Conservation (phyloP, 2,329 filamentous ascomycete species). For the Sphaceloma murrayae region DNA sequence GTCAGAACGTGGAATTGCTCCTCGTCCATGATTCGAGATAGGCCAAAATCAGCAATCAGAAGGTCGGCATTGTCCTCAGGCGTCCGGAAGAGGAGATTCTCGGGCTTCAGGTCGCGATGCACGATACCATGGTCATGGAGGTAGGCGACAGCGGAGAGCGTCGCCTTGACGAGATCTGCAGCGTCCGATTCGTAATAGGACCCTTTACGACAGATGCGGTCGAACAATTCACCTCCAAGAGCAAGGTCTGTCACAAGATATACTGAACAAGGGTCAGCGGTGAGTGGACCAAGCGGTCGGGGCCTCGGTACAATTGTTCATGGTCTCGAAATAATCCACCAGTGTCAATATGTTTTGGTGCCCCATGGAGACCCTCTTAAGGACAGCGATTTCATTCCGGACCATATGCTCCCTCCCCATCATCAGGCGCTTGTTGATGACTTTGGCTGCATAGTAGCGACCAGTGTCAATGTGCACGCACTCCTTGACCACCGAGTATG, state of each 20-base stretch:
- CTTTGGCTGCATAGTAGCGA: slow-evolving; percentile 95
- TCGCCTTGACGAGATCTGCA: slow-evolving; percentile 86
- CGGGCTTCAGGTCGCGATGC: slow-evolving; percentile 92
- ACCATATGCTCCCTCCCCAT: slow-evolving; percentile 98
- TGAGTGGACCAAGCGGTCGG: neutral
- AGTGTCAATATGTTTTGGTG: slow-evolving; percentile 96
- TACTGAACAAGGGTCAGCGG: slow-evolving; percentile 38
- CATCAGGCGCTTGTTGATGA: slow-evolving; percentile 99
- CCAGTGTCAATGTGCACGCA: slow-evolving; percentile 98
- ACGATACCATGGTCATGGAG: slow-evolving; percentile 98
- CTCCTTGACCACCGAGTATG: slow-evolving; percentile 97
- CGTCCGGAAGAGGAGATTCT: slow-evolving; percentile 92
- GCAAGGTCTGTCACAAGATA: slow-evolving; percentile 97
- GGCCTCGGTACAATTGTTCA: slow-evolving; percentile 70
- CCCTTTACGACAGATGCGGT: slow-evolving; percentile 96
- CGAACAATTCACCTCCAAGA: slow-evolving; percentile 91
- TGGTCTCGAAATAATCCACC: slow-evolving; percentile 98
- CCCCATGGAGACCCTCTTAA: slow-evolving; percentile 98
- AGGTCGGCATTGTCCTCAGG: slow-evolving; percentile 97
- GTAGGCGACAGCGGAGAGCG: slow-evolving; percentile 94
- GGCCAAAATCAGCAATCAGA: slow-evolving; percentile 91
- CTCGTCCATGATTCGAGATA: slow-evolving; percentile 97
- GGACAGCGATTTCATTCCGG: slow-evolving; percentile 92
- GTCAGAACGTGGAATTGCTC: slow-evolving; percentile 96
- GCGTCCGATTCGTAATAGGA: slow-evolving; percentile 98